Evolutionary conservation across 2,329 filamentous ascomycete genomes (phyloP), one percentile per base, ranked within the genome.

Genomic region (Pseudogymnoascus sp.): DNA sequence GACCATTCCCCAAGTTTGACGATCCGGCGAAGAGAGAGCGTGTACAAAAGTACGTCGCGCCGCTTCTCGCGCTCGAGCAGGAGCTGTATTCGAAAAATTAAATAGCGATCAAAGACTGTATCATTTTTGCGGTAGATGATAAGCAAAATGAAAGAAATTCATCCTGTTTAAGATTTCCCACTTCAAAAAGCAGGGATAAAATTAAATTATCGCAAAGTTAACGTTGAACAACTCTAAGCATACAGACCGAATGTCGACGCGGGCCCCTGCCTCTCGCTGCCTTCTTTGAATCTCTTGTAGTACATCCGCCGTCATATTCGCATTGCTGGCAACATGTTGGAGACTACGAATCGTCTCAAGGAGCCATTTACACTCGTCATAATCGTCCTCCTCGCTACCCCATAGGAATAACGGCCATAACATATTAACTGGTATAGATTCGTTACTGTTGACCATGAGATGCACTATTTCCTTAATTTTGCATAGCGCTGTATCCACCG

Each of bases 391-490:
- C 67, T 84, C 82, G 5, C 77, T 78, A 0, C 81, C 81, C 63
- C 80, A 74, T 77, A 85, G 81, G 41, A 84, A 71, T 9, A 83
- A 70, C 1, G 81, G 81, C 82, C 81, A 84, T 3, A 84, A 73
- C 73, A 83, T 78, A 63, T 81, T 84, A 59, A 83, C 79, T 0
- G 82, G 81, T 1, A 83, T 72, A 5, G 79, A 74, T 33, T 80
- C 77, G 14, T 78, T 75, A 0, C 71, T 71, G 14, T 77, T 73
- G 14, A 75, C 72, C 60, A 83, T 78, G 40, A 79, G 73, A 41
- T 75, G 75, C 18, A 78, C 76, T 3, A 83, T 71, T 14, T 72
- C 75, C 31, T 78, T 78, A 62, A 83, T 82, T 43, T 79, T 78
- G 18, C 70, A 69, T 61, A 82, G 75, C 1, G 80, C 81, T 33